Evolutionary conservation across 1,284 basidiomycete genomes (phyloP), one percentile per base, ranked within the genome.

Genomic region (Trametes versicolor): DNA sequence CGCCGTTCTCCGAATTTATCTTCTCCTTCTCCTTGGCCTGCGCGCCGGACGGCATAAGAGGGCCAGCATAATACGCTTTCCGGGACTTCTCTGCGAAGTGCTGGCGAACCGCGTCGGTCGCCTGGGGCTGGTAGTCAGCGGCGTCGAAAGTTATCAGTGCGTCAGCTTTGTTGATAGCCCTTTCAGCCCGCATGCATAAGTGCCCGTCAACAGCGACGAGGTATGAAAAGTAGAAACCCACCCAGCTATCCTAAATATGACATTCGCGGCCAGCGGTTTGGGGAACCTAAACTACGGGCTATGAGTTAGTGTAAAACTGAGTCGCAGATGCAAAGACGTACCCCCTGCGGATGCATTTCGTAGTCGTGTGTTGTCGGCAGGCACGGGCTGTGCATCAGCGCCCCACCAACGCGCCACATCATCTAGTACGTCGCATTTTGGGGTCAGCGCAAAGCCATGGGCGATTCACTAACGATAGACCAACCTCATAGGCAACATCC

Each of bases 331-430:
- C 36, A 8, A 12, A 27, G 13, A 52, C 69, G 2, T 60, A 60
- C 58, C 49, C 19, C 58, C 60, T 74, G 71, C 6, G 73, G 70
- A 21, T 68, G 45, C 8, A 55, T 41, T 51, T 74, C 73, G 27
- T 71, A 66, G 41, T 74, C 69, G 50, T 72, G 68, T 59, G 72
- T 71, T 1, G 67, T 49, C 9, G 70, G 70, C 17, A 70, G 23
- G 19, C 66, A 71, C 0, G 71, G 71, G 21, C 67, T 56, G 1
- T 55, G 48, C 0, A 71, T 7, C 0, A 74, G 32, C 5, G 36
- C 23, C 4, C 65, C 70, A 0, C 45, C 47, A 15, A 43, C 5
- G 21, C 21, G 45, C 25, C 15, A 63, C 60, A 8, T 37, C 23
- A 25, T 57, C 48, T 60, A 65, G 15, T 8, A 6, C n/a, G 23